Conservation (phyloP, 257 asterid species). For the Fraxinus excelsior region DNA sequence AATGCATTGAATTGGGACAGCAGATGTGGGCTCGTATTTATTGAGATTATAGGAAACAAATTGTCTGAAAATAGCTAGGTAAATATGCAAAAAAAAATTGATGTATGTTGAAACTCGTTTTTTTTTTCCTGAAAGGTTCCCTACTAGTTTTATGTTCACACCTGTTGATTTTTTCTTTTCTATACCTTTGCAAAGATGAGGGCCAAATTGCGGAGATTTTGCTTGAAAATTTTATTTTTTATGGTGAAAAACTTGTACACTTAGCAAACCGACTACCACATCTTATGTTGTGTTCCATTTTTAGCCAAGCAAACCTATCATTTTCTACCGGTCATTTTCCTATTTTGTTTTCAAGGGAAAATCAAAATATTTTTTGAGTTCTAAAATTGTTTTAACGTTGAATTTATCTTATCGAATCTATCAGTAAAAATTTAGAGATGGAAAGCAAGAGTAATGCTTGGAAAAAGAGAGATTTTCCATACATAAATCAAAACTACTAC, state of each 20-base stretch:
- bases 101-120: background rate
- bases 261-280: conserved; percentile 30
- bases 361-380: background rate
- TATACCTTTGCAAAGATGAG: background rate
- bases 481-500: no score
- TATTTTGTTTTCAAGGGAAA: background rate
- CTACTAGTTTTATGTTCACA: background rate
- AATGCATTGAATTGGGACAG: no score
- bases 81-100: no score
- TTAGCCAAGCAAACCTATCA: background rate
- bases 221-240: background rate
- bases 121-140: background rate
- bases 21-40: no score
- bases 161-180: background rate
- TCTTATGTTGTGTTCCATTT: background rate
- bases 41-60: no score
- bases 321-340: background rate
- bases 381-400: no score
- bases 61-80: no score
- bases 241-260: conserved; percentile 20
- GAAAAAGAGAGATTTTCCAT: no score
- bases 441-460: no score
- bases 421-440: no score
- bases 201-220: background rate
- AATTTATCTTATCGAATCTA: no score